phyloP scores from a whole-genome alignment of 2,329 filamentous ascomycete genomes.

The Huntiella bhutanensis region DNA sequence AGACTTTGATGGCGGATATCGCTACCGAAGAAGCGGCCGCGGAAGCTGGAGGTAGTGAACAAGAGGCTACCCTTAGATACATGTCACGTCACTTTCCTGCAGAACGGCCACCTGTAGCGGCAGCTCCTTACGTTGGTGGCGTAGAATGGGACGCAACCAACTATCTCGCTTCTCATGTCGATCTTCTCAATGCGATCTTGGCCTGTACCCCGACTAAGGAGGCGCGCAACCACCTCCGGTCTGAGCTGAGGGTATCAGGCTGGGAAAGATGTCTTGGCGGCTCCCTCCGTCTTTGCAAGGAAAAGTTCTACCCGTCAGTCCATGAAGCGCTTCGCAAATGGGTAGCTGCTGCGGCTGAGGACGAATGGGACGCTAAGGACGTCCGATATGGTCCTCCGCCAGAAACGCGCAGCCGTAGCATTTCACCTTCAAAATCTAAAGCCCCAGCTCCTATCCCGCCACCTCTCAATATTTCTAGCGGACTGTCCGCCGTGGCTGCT shows the following conservation, averaged over 20 bases:
- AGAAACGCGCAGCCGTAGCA: conserved; percentile 14
- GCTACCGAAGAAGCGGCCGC: conserved; percentile 19
- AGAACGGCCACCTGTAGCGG: conserved; percentile 74
- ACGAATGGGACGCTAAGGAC: conserved; percentile 69
- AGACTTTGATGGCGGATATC: conserved; percentile 10
- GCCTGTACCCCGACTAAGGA: conserved; percentile 53
- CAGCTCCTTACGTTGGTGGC: conserved; percentile 86
- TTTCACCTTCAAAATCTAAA: conserved; percentile 11
- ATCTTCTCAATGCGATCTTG: conserved; percentile 78
- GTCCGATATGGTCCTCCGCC: conserved; percentile 54
- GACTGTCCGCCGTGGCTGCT: not conserved
- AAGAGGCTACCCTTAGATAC: conserved; percentile 23
- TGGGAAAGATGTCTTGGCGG: conserved; percentile 81
- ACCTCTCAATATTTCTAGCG: conserved; percentile 1
- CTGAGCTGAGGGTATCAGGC: conserved; percentile 60
- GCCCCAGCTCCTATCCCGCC: conserved; percentile 1
- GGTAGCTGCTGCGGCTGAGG: conserved; percentile 71
- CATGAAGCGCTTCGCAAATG: conserved; percentile 79
- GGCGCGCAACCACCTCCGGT: conserved; percentile 62
- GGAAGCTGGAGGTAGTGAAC: conserved; percentile 22
- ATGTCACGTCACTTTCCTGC: conserved; percentile 61
- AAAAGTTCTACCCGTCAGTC: conserved; percentile 88
- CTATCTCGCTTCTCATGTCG: conserved; percentile 80
- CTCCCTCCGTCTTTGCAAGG: conserved; percentile 78
- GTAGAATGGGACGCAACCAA: conserved; percentile 99